Evolutionary conservation across 176 grass and related monocot species (phyloP).

Genomic region (Aegilops sharonensis): DNA sequence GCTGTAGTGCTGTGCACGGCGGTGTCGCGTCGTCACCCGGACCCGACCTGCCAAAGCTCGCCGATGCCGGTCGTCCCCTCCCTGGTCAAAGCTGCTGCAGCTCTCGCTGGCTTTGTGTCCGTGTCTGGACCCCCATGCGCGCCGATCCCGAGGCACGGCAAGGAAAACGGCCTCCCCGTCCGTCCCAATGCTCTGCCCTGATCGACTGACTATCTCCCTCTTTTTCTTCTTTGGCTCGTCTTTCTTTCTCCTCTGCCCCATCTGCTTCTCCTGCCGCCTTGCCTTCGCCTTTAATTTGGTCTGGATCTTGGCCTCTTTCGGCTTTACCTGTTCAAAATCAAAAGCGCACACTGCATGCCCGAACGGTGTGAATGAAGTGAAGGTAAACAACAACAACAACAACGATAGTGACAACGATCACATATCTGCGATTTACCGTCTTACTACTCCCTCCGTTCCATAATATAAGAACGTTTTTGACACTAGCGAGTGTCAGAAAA

Average conservation of each 20-base stretch:
- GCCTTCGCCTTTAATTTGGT: background rate
- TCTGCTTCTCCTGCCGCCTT: background rate
- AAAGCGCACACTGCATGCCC: no score
- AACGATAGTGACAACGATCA: no score
- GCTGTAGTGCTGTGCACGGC: background rate
- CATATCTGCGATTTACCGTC: no score
- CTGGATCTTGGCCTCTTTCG: background rate
- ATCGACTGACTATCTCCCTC: background rate
- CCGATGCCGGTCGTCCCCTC: background rate
- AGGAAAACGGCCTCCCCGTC: background rate
- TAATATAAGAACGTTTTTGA: no score
- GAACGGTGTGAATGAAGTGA: no score
- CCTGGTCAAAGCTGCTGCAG: conserved; percentile 43
- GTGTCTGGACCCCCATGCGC: background rate
- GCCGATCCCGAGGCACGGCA: conserved; percentile 35
- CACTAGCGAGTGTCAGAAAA: no score
- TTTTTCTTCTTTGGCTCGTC: background rate
- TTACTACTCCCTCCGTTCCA: no score
- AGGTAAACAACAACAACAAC: no score
- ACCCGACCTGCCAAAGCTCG: background rate
- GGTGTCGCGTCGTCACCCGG: conserved; percentile 36
- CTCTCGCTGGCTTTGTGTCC: conserved; percentile 8
- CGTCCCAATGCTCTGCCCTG: background rate
- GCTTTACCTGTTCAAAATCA: background rate
- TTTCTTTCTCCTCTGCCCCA: background rate